Evolutionary conservation across 768 basidiomycete species (phyloP).

Genomic region (Pleurotus cornucopiae): DNA sequence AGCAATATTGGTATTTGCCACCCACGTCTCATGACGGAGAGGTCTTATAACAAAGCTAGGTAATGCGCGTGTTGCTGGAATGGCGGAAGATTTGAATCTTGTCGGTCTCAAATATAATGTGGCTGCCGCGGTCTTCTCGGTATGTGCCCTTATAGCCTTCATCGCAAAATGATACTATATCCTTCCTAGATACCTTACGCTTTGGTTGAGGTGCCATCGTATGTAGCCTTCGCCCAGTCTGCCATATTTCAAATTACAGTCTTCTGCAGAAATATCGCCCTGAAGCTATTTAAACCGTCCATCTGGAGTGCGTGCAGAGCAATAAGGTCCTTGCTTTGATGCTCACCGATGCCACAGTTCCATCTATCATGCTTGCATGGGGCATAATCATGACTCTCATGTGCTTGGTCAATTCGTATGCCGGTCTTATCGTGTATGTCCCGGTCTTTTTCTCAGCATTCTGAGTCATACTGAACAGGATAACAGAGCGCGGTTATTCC

Average conservation of each 20-base stretch:
- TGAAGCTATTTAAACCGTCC: slow-evolving; percentile 22
- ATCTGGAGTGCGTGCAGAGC: slow-evolving; percentile 19
- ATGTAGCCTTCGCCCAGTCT: not conserved
- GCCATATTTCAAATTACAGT: too few species aligned
- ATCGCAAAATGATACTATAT: too few species aligned
- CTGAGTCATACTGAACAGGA: not conserved
- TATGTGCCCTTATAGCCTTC: slow-evolving; percentile 3
- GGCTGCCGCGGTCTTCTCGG: slow-evolving; percentile 24
- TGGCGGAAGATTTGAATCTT: slow-evolving; percentile 20
- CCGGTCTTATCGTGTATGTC: slow-evolving; percentile 19
- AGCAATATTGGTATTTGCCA: slow-evolving; percentile 18
- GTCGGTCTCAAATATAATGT: slow-evolving; percentile 22
- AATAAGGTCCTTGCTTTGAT: not conserved
- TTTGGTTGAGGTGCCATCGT: slow-evolving; percentile 25
- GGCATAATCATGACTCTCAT: slow-evolving; percentile 24
- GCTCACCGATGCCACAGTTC: slow-evolving; percentile 11
- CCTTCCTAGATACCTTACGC: slow-evolving; percentile 21
- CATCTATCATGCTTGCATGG: slow-evolving; percentile 24
- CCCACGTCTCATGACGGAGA: too few species aligned
- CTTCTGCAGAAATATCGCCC: slow-evolving; percentile 16
- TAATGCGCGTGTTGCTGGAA: slow-evolving; percentile 22
- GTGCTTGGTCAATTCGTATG: slow-evolving; percentile 21
- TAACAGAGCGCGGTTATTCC: slow-evolving; percentile 31
- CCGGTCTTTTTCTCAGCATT: not conserved
- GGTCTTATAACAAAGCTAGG: slow-evolving; percentile 6